Percentiles rank a stretch among this genome's conserved stretches.
phyloP scores from a whole-genome alignment of 495 filamentous ascomycete genomes.

The Antarctomyces pellizariae region DNA sequence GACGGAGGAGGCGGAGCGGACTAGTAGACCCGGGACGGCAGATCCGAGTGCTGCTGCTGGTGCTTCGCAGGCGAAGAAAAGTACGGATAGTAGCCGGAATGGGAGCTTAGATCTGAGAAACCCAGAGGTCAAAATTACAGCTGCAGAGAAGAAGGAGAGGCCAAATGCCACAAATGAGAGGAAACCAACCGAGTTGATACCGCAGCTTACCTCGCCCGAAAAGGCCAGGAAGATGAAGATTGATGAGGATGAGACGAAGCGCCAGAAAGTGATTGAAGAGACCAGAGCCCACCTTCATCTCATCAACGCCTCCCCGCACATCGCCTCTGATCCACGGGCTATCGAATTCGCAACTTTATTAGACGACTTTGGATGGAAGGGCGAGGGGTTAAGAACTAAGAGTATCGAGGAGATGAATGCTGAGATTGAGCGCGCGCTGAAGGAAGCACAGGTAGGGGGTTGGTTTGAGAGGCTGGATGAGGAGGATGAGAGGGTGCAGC shows the following conservation, averaged over 20 bases:
- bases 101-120: too few relatives aligned
- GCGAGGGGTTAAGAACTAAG: constrained; percentile 39
- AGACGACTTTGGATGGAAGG: constrained; percentile 79
- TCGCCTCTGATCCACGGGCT: constrained; percentile 46
- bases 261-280: constrained; percentile 39
- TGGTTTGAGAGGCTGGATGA: constrained; percentile 78
- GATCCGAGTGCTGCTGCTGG: constrained; percentile 12
- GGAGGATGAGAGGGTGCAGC: constrained; percentile 68
- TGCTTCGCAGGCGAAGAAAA: constrained; percentile 14
- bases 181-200: constrained; percentile 17
- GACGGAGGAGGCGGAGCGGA: constrained; percentile 8
- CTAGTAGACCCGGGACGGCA: constrained; percentile 10
- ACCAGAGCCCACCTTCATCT: constrained; percentile 54
- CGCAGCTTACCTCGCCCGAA: constrained; percentile 6
- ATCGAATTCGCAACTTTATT: constrained; percentile 48
- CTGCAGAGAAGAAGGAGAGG: constrained; percentile 14
- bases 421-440: constrained; percentile 69
- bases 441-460: constrained; percentile 72
- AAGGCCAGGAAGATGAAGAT: constrained; percentile 8
- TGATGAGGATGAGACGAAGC: constrained; percentile 17
- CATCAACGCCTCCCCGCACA: constrained; percentile 43
- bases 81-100: constrained; percentile 11
- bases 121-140: constrained; percentile 27
- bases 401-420: constrained; percentile 64
- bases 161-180: constrained; percentile 14